Percentiles rank a stretch among this genome's conserved stretches.
These are phyloP conservation scores for Jackrogersella minutella DNA, from an alignment of 495 filamentous ascomycete genomes.

Conservation along the genomic window DNA sequence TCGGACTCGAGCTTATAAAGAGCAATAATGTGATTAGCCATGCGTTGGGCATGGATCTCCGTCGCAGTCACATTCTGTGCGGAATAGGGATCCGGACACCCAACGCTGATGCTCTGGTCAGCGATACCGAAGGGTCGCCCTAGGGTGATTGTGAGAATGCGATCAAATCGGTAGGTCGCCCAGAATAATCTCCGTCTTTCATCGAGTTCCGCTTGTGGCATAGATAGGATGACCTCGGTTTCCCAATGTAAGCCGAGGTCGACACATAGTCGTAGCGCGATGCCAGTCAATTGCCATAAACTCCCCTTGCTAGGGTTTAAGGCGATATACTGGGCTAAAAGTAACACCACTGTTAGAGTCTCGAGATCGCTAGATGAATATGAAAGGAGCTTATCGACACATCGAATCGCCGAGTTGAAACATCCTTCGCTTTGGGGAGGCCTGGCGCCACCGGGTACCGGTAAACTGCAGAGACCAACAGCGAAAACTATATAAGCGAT, in stretches of 20 bases:
- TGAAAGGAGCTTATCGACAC: conserved; percentile 35
- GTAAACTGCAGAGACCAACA: conserved; percentile 39
- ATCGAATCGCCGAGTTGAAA: conserved; percentile 40
- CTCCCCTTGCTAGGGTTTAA: conserved; percentile 40
- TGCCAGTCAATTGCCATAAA: conserved; percentile 41
- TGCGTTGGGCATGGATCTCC: conserved; percentile 35
- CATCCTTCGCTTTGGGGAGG: conserved; percentile 40
- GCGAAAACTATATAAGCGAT: conserved; percentile 42
- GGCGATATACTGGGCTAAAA: conserved; percentile 41
- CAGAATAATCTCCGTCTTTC: conserved; percentile 39
- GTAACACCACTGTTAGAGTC: conserved; percentile 34
- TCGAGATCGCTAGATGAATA: conserved; percentile 41
- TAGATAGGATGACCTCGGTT: conserved; percentile 25
- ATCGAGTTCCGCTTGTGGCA: conserved; percentile 16
- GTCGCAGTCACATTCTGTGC: conserved; percentile 14
- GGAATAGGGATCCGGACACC: conserved; percentile 35
- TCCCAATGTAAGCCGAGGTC: conserved; percentile 44
- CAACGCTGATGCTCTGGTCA: conserved; percentile 31
- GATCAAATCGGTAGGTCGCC: conserved; percentile 40
- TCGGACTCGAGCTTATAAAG: conserved; percentile 39
- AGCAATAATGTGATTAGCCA: conserved; percentile 35
- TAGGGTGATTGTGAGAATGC: conserved; percentile 38
- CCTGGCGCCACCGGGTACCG: conserved; percentile 15
- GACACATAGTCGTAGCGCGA: conserved; percentile 38
- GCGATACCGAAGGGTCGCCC: conserved; percentile 40